phyloP scores from a whole-genome alignment of 768 basidiomycete genomes.

The Chiua virens region DNA sequence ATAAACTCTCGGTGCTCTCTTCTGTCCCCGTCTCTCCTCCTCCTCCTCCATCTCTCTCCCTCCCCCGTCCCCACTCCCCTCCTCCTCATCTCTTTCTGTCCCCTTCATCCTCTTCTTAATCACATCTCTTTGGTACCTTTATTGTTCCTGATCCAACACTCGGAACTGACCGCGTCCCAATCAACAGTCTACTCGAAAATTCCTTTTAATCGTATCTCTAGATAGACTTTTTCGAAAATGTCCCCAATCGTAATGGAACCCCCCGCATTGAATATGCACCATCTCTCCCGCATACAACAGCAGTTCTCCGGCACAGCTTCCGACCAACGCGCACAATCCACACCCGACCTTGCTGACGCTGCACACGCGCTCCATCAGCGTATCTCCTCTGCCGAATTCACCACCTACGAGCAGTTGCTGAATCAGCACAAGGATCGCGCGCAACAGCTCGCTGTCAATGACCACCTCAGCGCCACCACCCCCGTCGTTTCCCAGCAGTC shows the following conservation, averaged over 20 bases:
- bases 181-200: conserved; percentile 23
- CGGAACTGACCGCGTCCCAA: conserved; percentile 11
- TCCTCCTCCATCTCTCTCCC: conserved; percentile 13
- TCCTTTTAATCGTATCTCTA: conserved; percentile 35
- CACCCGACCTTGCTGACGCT: conserved; percentile 22
- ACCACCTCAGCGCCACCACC: conserved; percentile 9
- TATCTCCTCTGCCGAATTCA: conserved; percentile 28
- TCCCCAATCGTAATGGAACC: conserved; percentile 59
- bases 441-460: conserved; percentile 17
- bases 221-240: conserved; percentile 39
- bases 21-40: conserved; percentile 28
- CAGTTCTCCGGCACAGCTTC: conserved; percentile 37
- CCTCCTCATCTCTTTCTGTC: background rate
- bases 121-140: background rate
- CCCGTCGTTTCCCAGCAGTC: conserved; percentile 17
- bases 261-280: conserved; percentile 52
- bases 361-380: conserved; percentile 30
- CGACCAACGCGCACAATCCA: conserved; percentile 28
- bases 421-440: conserved; percentile 31
- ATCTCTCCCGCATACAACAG: conserved; percentile 50
- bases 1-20: conserved; percentile 30
- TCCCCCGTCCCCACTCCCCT: background rate
- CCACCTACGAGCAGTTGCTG: conserved; percentile 32
- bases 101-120: background rate
- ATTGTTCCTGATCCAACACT: background rate